Conservation (phyloP, 306 rosid species). For the Citrullus colocynthis region DNA sequence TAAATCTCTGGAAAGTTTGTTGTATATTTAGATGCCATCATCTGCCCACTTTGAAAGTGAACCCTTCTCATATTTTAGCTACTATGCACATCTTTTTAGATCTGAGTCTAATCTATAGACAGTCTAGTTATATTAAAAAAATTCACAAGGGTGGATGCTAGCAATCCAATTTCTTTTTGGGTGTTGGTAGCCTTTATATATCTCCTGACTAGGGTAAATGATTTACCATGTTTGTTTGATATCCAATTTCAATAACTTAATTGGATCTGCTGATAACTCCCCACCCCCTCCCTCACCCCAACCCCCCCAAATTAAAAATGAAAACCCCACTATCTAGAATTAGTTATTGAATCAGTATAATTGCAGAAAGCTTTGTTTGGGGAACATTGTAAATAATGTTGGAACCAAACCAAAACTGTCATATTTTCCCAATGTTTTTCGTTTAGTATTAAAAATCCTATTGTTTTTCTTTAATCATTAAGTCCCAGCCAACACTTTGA, state of each 20-base stretch:
- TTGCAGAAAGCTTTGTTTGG: neutral
- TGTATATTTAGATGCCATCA: neutral
- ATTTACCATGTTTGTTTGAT: neutral
- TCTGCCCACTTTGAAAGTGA: neutral
- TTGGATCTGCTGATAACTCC: neutral
- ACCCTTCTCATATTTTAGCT: neutral
- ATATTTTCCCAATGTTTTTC: neutral
- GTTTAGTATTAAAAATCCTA: neutral
- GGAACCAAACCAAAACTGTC: neutral
- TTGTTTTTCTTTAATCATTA: neutral
- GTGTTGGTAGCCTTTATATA: neutral
- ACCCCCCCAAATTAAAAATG: too few relatives aligned
- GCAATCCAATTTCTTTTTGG: neutral
- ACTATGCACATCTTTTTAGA: neutral
- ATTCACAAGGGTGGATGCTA: neutral
- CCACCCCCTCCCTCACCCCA: too few relatives aligned
- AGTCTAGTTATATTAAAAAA: neutral
- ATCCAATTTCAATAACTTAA: neutral
- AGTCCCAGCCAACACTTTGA: neutral
- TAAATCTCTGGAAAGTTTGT: neutral
- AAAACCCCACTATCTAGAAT: neutral
- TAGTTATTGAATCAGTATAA: neutral
- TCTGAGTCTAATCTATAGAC: neutral
- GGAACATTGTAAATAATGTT: neutral
- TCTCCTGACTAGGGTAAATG: neutral